Evolutionary conservation across 1,284 basidiomycete genomes (phyloP), one percentile per base, ranked within the genome.

Genomic region (Athelia sp.): DNA sequence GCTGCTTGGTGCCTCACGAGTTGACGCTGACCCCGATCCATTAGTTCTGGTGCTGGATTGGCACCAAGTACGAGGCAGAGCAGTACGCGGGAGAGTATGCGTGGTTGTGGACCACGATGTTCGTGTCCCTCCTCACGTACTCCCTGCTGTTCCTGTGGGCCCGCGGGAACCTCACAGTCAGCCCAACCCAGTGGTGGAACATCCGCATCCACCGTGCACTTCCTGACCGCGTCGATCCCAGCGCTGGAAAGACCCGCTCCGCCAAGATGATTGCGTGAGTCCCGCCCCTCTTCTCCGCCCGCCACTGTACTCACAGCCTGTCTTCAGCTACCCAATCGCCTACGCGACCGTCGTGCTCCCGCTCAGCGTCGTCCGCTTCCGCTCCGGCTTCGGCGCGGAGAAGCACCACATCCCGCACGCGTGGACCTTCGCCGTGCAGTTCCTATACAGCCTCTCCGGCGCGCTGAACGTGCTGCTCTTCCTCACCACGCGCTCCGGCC

Each of bases 261-360:
- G n/a, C n/a, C 8, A 22, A 40, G 17, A 40, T 40, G 36, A 17
- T 40, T 15, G 36, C 36, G 36, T 40, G 21, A 17, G 36, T 40
- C 4, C 4, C 4, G 15, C 36, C 17, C 4, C 6, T 29, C 26
- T n/a, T n/a, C 26, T 6, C 13, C 26, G 26, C 26, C 26, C 13
- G 26, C 13, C 13, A 6, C 26, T 29, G 26, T 6, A 6, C 26
- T 29, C 26, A 29, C 26, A 29, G 13, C 6, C 13, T 29, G 13
- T 29, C 26, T 29, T 53, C 19, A 57, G 60, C 47, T 62, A 61
- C 45, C 59, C 59, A 2, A 40, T 61, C 24, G 50, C 52, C 4
- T 62, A 62, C 47, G 46, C 55, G 1, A 38, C 56, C 21, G 19
- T 60, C 24, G 48, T 58, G 9, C 32, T 58, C 11, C 57, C 57